Percentiles rank a stretch among this genome's conserved stretches.
These are phyloP conservation scores for Fusarium mangiferae DNA, from an alignment of 2,329 filamentous ascomycete species.

Conservation along the genomic window DNA sequence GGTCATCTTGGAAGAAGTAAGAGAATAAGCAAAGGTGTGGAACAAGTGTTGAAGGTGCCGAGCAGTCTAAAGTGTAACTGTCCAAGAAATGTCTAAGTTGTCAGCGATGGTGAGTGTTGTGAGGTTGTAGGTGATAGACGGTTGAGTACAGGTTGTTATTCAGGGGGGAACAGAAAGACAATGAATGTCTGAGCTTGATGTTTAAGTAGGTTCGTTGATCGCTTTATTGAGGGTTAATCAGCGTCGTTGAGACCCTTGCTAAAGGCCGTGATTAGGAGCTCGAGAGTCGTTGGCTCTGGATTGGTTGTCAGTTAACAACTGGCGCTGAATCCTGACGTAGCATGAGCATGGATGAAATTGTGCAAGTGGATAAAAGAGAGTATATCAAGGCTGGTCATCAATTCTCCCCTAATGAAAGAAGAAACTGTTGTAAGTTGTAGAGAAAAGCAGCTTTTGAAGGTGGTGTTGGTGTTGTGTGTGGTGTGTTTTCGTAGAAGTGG, in stretches of 20 bases:
- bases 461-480: neutral
- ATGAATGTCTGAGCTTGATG: neutral
- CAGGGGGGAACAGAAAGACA: neutral
- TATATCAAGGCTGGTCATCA: neutral
- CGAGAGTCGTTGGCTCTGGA: too few species aligned
- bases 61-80: neutral
- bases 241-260: neutral
- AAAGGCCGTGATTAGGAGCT: neutral
- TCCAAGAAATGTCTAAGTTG: constrained; percentile 14
- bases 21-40: neutral
- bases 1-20: constrained; percentile 11
- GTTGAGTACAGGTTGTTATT: neutral
- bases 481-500: neutral
- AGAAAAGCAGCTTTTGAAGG: neutral
- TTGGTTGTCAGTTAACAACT: neutral
- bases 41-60: neutral
- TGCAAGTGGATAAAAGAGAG: neutral
- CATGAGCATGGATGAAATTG: constrained; percentile 11
- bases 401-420: neutral
- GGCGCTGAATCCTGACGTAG: constrained; percentile 1
- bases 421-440: neutral
- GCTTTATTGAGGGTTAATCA: constrained; percentile 8
- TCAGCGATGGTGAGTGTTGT: neutral
- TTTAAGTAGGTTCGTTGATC: neutral
- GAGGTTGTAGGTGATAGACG: neutral